Conservation (phyloP, 2,329 filamentous ascomycete genomes). For the Cytospora piceicola region DNA sequence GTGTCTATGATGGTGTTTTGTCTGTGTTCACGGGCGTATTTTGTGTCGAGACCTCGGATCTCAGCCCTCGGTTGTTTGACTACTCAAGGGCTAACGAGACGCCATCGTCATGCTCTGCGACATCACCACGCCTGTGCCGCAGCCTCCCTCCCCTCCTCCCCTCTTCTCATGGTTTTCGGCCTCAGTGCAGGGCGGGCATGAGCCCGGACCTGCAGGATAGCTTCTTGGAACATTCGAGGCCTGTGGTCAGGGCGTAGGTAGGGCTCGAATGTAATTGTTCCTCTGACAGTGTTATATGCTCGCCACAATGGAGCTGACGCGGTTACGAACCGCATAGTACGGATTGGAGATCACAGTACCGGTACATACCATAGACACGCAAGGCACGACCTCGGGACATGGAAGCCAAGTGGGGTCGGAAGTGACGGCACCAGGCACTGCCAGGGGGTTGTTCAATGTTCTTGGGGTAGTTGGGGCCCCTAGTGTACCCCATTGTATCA, state of each 20-base stretch:
- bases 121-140: not conserved
- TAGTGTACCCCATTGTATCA: no score
- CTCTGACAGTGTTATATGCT: no score
- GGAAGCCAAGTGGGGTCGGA: not conserved
- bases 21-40: not conserved
- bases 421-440: not conserved
- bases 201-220: not conserved
- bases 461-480: no score
- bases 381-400: not conserved
- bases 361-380: not conserved
- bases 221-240: not conserved
- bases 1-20: constrained; percentile 8
- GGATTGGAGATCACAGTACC: not conserved
- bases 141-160: no score
- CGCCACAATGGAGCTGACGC: not conserved
- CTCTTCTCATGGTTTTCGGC: not conserved
- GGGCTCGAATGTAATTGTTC: no score
- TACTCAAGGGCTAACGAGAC: not conserved
- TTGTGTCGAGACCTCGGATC: not conserved
- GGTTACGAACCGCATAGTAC: no score
- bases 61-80: not conserved
- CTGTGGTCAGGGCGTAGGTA: not conserved
- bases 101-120: not conserved
- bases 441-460: not conserved
- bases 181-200: no score